A percentile compares a stretch with the other conserved stretches of the same genome.
Conservation (phyloP, 768 basidiomycete species). For the Macrolepiota dolichaula region DNA sequence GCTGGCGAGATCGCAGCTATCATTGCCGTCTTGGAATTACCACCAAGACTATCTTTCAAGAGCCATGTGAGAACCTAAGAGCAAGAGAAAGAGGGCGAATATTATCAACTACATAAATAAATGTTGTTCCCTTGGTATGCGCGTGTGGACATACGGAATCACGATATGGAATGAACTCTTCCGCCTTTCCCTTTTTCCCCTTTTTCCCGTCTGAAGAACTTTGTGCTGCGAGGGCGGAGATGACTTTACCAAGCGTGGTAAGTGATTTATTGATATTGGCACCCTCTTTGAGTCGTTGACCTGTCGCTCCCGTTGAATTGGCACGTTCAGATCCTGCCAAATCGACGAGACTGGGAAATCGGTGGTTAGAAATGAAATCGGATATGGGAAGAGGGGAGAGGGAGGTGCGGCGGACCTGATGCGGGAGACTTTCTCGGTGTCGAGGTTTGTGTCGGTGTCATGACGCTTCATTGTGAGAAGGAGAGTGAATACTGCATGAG, state of each 20-base stretch:
- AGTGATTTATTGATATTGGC: conserved; percentile 99
- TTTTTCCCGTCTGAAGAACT: conserved; percentile 69
- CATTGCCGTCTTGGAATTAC: conserved; percentile 98
- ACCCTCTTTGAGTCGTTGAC: conserved; percentile 93
- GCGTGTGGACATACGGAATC: conserved; percentile 69
- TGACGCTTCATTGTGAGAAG: conserved; percentile 90
- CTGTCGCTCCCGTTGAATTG: conserved; percentile 96
- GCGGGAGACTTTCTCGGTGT: conserved; percentile 98
- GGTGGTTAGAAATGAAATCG: conserved; percentile 7
- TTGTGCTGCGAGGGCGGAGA: conserved; percentile 81
- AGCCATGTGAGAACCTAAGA: conserved; percentile 92
- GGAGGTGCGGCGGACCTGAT: conserved; percentile 62
- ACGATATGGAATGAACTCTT: conserved; percentile 95
- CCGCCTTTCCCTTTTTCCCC: conserved; percentile 85
- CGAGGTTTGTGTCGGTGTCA: conserved; percentile 80
- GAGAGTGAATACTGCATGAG: conserved; percentile 97
- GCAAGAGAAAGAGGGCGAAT: background rate
- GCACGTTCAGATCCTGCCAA: conserved; percentile 96
- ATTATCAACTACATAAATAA: no score
- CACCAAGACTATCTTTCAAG: conserved; percentile 95
- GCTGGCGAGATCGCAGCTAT: conserved; percentile 99
- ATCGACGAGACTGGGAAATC: conserved; percentile 79
- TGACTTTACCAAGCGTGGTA: conserved; percentile 97
- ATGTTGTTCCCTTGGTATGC: background rate
- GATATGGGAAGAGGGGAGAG: background rate